Evolutionary conservation across 1,284 basidiomycete species (phyloP), one percentile per base, ranked within the genome.

Genomic region (Schizophyllum amplum): DNA sequence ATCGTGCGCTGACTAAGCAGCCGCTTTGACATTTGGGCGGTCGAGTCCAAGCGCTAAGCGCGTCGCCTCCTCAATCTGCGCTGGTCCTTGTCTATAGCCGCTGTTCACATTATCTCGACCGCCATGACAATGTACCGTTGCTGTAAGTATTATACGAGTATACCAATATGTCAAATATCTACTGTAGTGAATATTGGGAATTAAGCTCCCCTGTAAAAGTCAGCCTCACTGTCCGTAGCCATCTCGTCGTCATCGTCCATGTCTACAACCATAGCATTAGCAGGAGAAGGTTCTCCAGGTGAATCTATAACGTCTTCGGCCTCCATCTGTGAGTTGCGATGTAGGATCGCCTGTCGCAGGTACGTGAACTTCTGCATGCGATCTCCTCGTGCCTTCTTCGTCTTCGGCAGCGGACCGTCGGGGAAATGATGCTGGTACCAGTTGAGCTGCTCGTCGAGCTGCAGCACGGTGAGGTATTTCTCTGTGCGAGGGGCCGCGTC

Each of bases 371-470:
- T 27, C 1, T 1, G 22, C 1, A 55, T 56, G 27, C 46, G 11
- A 24, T 54, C 52, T 22, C 59, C 48, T 13, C 56, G 42, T 4
- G 55, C 51, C 23, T 50, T 47, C 48, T 60, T 51, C 9, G 58
- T 52, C 48, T 57, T 53, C 4, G 58, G 53, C 22, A 60, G 51
- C 5, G 55, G 17, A 1, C 23, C 47, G 24, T 55, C 46, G 20
- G 55, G 55, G 0, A 55, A 27, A 27, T 60, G 25, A 2, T 42
- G 54, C 5, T 51, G 2, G 20, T 60, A 57, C 60, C 62, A 63
- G 46, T 58, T 49, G 20, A 59, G 54, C 42, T 63, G 62, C 3
- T 59, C 22, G 5, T 61, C 58, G 0, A 63, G 21, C 15, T 52
- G 51, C 4, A 50, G 23, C 2, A 60, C 52, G 0, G 49, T 52